Percentiles rank a stretch among this genome's conserved stretches.
phyloP scores from a whole-genome alignment of 164 flowering plant genomes.

The Nymphaea thermarum region DNA sequence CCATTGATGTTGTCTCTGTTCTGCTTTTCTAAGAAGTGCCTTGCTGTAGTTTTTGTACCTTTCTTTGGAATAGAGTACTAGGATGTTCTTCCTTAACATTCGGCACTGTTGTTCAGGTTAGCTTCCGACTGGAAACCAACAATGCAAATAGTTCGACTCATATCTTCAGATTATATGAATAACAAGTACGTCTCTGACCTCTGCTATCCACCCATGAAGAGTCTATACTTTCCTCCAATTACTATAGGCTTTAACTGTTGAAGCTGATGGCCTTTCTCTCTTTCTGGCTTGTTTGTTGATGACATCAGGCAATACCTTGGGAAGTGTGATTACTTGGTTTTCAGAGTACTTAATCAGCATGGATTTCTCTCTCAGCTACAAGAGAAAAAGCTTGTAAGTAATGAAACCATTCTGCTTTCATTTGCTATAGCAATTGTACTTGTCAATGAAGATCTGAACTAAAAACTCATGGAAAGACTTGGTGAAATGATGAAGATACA shows the following conservation, averaged over 20 bases:
- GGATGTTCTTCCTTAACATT: too few relatives aligned
- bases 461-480: too few relatives aligned
- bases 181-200: conserved; percentile 13
- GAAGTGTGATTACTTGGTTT: conserved; percentile 27
- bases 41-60: too few relatives aligned
- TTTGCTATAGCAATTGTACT: too few relatives aligned
- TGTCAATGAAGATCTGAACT: too few relatives aligned
- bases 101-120: conserved; percentile 36
- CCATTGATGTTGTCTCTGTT: too few relatives aligned
- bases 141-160: conserved; percentile 91
- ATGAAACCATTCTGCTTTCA: conserved; percentile 1
- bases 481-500: too few relatives aligned
- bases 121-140: conserved; percentile 92
- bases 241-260: too few relatives aligned
- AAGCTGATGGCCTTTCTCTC: not conserved
- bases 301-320: conserved; percentile 26
- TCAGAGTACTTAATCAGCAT: conserved; percentile 25
- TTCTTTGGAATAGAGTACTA: too few relatives aligned
- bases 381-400: conserved; percentile 29
- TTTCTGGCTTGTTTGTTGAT: conserved; percentile 1
- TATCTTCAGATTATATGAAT: conserved; percentile 34
- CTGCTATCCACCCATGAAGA: too few relatives aligned
- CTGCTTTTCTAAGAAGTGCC: too few relatives aligned
- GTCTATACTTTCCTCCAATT: too few relatives aligned
- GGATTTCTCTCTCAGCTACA: conserved; percentile 27